These are phyloP conservation scores for Breynia disticha DNA, from an alignment of 441 rosid genomes.

Conservation along the genomic window DNA sequence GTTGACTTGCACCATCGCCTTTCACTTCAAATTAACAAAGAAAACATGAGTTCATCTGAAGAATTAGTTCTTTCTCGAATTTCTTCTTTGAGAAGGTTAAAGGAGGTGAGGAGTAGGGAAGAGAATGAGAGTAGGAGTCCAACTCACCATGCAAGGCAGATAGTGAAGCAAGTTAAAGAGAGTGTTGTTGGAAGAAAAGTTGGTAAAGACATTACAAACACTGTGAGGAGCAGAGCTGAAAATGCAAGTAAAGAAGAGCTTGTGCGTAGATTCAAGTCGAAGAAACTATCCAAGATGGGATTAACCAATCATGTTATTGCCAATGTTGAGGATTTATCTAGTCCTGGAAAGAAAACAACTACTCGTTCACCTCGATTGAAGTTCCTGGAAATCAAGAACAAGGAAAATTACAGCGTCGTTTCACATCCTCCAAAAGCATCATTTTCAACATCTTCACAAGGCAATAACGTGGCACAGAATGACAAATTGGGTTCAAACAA, in stretches of 20 bases:
- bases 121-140: constrained; percentile 51
- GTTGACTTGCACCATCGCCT: constrained; percentile 65
- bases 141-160: constrained; percentile 46
- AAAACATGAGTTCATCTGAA: constrained; percentile 32
- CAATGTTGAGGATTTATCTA: constrained; percentile 15
- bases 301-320: constrained; percentile 3
- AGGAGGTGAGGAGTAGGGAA: constrained; percentile 22
- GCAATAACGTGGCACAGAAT: constrained; percentile 11
- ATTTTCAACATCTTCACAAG: constrained; percentile 10
- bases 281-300: constrained; percentile 20
- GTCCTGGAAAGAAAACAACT: constrained; percentile 31
- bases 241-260: constrained; percentile 23
- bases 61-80: constrained; percentile 36
- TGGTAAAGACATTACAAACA: constrained; percentile 70
- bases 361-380: constrained; percentile 47
- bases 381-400: constrained; percentile 36
- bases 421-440: constrained; percentile 15
- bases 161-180: constrained; percentile 62
- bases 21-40: constrained; percentile 75
- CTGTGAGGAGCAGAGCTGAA: constrained; percentile 30
- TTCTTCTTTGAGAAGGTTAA: constrained; percentile 26
- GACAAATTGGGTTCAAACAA: constrained; percentile 13
- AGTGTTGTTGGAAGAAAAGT: constrained; percentile 40
- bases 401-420: constrained; percentile 7
- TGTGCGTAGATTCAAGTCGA: constrained; percentile 26